Conservation (phyloP, 352 stramenopile genomes). For the Globisporangium uncinulatum region DNA sequence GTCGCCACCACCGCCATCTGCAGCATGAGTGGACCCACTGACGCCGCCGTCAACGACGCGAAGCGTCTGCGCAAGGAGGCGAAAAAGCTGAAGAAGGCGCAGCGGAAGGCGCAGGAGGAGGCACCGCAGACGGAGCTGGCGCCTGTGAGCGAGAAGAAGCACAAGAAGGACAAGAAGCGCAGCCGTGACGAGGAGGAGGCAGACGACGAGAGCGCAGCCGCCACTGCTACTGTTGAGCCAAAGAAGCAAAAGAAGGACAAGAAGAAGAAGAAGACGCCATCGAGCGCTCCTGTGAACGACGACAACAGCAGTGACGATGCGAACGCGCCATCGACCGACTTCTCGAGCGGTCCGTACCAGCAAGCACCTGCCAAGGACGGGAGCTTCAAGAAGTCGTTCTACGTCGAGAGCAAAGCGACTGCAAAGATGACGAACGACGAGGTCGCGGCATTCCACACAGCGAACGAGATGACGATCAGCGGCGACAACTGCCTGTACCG, state of each 20-base stretch:
- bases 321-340: conserved; percentile 31
- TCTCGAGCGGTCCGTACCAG: conserved; percentile 69
- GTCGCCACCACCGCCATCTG: too few relatives aligned
- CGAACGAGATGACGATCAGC: conserved; percentile 80
- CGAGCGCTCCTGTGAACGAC: conserved; percentile 18
- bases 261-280: conserved; percentile 31
- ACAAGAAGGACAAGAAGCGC: conserved; percentile 40
- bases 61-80: conserved; percentile 28
- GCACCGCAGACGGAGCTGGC: conserved; percentile 9
- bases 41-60: conserved; percentile 13
- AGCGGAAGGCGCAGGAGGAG: conserved; percentile 40
- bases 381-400: conserved; percentile 84
- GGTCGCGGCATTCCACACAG: conserved; percentile 81
- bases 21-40: conserved; percentile 13
- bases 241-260: conserved; percentile 47
- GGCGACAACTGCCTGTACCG: conserved; percentile 88
- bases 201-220: not conserved
- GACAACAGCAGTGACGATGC: conserved; percentile 14
- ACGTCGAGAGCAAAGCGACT: conserved; percentile 66
- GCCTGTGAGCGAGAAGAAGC: conserved; percentile 21
- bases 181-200: conserved; percentile 23
- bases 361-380: conserved; percentile 54
- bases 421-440: conserved; percentile 76
- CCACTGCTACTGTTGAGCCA: not conserved
- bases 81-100: conserved; percentile 31